Base-by-base conservation (phyloP, 306 rosid species). In the Calophaca sinica region DNA sequence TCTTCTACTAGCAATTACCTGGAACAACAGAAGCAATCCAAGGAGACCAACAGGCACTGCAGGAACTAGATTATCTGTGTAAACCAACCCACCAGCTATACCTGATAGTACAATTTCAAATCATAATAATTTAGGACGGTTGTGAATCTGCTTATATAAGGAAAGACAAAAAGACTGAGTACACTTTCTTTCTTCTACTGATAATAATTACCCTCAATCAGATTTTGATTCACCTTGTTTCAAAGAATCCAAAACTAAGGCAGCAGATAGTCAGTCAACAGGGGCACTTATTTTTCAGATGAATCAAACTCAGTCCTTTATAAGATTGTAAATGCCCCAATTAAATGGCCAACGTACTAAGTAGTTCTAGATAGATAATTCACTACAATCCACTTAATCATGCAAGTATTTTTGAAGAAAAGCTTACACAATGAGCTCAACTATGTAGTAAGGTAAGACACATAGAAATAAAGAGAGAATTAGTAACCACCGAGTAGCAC, bases 21-120 rank as follows among this genome's bases (percentile, higher is more conserved):
- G 98, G 76, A 94, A 73, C 86, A 94, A 81, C 71, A 94, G 82
- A 63, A 94, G 98, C 74, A 90, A 73, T 55, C 97, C 97, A 74
- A 94, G 96, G 58, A 94, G 97, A 58, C 98, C 93, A 32, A 82
- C 79, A 57, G 97, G 97, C 9, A 87, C 84, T 61, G 96, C 96
- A 63, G 97, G 89, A 52, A 90, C 57, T 29, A 90, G 82, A 85
- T 91, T 94, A 26, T 91, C 85, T 38, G 92, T 83, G 80, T 91
- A 91, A 80, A 80, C 89, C 73, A 94, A 80, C 33, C 96, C 98
- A 61, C 96, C 96, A 53, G 98, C 84, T 39, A 87, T 15, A 75
- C 96, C 98, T 91, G 88, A 75, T 79, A 9, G 64, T 46, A 79
- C 81, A 82, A 68, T 60, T 54, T 54, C 2, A 68, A 33, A 57